Evolutionary conservation across 208 protist species (phyloP), one percentile per base, ranked within the genome.

Genomic region (Borovskyia barvae): DNA sequence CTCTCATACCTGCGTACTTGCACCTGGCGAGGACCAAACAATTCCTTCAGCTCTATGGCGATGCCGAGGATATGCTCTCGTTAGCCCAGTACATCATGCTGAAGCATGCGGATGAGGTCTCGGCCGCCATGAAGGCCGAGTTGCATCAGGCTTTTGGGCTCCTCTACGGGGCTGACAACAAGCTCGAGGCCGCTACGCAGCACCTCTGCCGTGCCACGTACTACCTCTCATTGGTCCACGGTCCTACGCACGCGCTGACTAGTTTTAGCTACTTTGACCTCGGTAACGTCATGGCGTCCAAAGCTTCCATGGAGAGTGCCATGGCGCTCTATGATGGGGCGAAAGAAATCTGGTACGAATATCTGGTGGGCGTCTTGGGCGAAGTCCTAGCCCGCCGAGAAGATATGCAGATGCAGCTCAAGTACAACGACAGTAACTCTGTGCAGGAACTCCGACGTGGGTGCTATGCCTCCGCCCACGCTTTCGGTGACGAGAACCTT

Each of bases 221-320:
- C 63, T 95, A 92, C 66, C 70, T 95, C 12, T 92, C 80, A 49
- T 64, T 77, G 19, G 48, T 93, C n/a, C 73, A 95, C 69, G 90
- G 90, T 8, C 67, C 86, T 15, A 43, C 84, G 43, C 71, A 90
- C 62, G 64, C 93, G 2, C 71, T 93, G 20, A 95, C 90, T 30
- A 85, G 84, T 30, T 95, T 93, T 67, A 89, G 84, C 39, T 95
- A 93, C 70, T 95, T 95, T 69, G 90, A 95, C 53, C 69, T 95
- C 9, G 90, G 79, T 37, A 95, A 95, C 67, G 86, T 95, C 17
- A 93, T 95, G 52, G 84, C 85, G n/a, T 77, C 90, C 14, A 92
- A 92, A 59, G 68, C 82, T 14, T 75, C 66, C 65, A 93, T 92
- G 80, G 84, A 95, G 58, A 82, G 56, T 19, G 86, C 90, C 0